These are phyloP conservation scores for Isoetes taiwanensis DNA, from an alignment of 75 land plant genomes.

Conservation along the genomic window DNA sequence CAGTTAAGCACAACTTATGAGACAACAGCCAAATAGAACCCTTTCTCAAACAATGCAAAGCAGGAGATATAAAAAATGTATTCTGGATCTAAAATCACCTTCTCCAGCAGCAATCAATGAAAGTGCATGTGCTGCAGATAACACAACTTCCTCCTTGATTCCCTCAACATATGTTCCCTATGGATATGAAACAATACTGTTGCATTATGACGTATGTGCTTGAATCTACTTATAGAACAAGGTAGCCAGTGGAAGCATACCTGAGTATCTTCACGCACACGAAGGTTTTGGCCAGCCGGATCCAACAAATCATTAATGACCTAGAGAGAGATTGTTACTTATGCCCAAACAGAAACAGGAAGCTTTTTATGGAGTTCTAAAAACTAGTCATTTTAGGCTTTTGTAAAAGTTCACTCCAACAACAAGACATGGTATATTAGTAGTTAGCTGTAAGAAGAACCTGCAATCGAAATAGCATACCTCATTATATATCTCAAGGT, in stretches of 20 bases:
- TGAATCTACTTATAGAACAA: neutral
- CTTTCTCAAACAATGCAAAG: neutral
- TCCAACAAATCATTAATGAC: constrained; percentile 78
- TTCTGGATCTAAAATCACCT: constrained; percentile 1
- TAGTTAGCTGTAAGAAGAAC: no score
- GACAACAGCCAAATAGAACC: no score
- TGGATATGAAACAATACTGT: neutral
- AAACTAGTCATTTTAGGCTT: no score
- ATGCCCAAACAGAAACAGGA: no score
- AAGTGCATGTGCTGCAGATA: constrained; percentile 8
- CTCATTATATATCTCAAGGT: constrained; percentile 49
- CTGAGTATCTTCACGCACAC: constrained; percentile 70
- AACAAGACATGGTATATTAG: neutral
- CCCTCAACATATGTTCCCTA: constrained; percentile 14
- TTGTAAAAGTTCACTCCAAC: no score
- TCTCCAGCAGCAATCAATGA: constrained; percentile 11
- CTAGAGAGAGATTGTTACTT: constrained; percentile 18
- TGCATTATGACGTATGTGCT: neutral
- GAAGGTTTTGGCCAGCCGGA: constrained; percentile 63
- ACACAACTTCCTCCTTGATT: constrained; percentile 10
- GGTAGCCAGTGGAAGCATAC: constrained; percentile 13
- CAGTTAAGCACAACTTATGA: no score
- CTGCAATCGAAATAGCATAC: no score
- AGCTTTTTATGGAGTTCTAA: no score
- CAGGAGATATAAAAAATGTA: neutral